Conservation (phyloP, 495 filamentous ascomycete genomes). For the Annulohypoxylon bovei region DNA sequence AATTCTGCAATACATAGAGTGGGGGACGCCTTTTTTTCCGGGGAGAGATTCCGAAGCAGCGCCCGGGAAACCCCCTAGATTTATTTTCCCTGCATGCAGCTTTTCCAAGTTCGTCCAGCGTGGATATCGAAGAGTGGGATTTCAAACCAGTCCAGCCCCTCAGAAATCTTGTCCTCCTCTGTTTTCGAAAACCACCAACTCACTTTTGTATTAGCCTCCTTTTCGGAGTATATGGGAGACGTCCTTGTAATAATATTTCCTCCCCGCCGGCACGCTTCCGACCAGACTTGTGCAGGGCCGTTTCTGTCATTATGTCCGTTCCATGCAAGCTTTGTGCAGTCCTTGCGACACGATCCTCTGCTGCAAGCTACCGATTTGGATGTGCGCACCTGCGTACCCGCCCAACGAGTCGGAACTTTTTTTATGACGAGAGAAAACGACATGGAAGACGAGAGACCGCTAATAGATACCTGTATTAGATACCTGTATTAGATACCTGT, state of each 20-base stretch:
- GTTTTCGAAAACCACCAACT: conserved; percentile 27
- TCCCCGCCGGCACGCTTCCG: conserved; percentile 29
- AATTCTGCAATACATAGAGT: conserved; percentile 20
- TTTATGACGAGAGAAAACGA: conserved; percentile 8
- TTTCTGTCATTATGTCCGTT: conserved; percentile 30
- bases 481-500: not conserved
- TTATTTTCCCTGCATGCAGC: conserved; percentile 22
- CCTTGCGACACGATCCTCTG: conserved; percentile 23
- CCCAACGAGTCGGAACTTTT: conserved; percentile 33
- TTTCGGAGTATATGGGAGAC: conserved; percentile 12
- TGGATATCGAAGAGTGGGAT: conserved; percentile 23
- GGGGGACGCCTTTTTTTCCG: conserved; percentile 32
- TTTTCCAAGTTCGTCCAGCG: conserved; percentile 39
- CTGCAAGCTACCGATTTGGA: conserved; percentile 30
- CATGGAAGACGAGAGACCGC: conserved; percentile 3
- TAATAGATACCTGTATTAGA: too few relatives aligned
- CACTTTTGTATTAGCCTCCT: conserved; percentile 33
- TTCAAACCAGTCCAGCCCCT: conserved; percentile 34
- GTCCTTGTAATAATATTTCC: conserved; percentile 30
- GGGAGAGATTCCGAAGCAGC: conserved; percentile 41
- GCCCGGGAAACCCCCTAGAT: conserved; percentile 26
- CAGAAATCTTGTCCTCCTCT: conserved; percentile 11
- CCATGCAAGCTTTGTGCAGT: conserved; percentile 13
- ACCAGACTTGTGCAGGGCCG: conserved; percentile 21
- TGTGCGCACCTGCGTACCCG: conserved; percentile 11